These are phyloP conservation scores for Fermentozyma sake DNA, from an alignment of 1,139 yeast genomes.

Conservation along the genomic window DNA sequence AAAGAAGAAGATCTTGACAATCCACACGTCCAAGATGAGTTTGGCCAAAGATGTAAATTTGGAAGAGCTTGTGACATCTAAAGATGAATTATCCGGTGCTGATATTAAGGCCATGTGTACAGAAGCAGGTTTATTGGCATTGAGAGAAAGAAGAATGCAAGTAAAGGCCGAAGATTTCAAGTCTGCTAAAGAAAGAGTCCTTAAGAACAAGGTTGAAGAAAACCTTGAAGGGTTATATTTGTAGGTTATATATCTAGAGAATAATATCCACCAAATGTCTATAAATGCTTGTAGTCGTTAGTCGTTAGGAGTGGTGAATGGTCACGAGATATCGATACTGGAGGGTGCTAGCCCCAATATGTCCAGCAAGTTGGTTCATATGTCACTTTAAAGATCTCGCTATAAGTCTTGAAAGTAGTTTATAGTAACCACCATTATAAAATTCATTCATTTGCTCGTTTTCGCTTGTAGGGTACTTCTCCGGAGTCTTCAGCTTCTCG, in stretches of 20 bases:
- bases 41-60: conserved; percentile 82
- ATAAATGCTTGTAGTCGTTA: no score
- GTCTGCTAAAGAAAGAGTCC: conserved; percentile 91
- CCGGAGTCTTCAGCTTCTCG: no score
- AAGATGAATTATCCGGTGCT: conserved; percentile 96
- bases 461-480: no score
- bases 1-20: conserved; percentile 86
- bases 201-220: conserved; percentile 97
- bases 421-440: no score
- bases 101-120: conserved; percentile 98
- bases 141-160: conserved; percentile 97
- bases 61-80: conserved; percentile 84
- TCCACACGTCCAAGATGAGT: conserved; percentile 94
- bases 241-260: conserved; percentile 28
- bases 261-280: no score
- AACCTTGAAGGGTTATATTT: conserved; percentile 92
- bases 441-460: no score
- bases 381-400: no score
- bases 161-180: conserved; percentile 94
- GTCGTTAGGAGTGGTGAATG: no score
- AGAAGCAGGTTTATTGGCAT: conserved; percentile 93
- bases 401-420: no score
- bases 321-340: no score
- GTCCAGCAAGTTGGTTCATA: no score
- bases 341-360: no score